phyloP scores from a whole-genome alignment of 176 grass and related monocot species.

The Musa beccarii region DNA sequence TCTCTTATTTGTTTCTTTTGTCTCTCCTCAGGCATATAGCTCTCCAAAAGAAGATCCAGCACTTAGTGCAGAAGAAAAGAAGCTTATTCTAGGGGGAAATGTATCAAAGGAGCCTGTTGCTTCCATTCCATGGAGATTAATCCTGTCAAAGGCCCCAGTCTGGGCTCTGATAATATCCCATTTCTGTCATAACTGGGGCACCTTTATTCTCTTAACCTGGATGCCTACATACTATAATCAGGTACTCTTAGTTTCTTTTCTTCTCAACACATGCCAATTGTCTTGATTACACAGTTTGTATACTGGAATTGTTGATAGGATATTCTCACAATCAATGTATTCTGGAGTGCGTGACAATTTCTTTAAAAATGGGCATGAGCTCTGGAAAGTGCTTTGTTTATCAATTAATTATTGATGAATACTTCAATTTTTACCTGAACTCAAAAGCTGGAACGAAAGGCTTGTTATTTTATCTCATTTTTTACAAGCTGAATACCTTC shows the following conservation, averaged over 20 bases:
- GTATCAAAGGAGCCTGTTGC: conserved; percentile 58
- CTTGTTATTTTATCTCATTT: too few relatives aligned
- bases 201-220: conserved; percentile 96
- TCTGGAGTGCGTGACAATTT: too few relatives aligned
- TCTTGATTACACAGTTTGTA: background rate
- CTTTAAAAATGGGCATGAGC: too few relatives aligned
- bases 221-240: conserved; percentile 99
- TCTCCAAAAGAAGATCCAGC: conserved; percentile 67
- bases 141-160: conserved; percentile 87
- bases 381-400: too few relatives aligned
- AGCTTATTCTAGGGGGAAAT: conserved; percentile 57
- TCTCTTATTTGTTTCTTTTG: conserved; percentile 2
- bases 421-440: too few relatives aligned
- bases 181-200: conserved; percentile 99
- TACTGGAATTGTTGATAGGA: background rate
- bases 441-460: too few relatives aligned
- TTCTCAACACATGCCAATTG: background rate
- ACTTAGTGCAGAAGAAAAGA: conserved; percentile 54
- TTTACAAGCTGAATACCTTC: too few relatives aligned
- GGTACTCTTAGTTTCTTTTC: conserved; percentile 29
- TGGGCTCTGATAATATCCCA: conserved; percentile 97
- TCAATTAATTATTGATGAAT: too few relatives aligned
- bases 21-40: conserved; percentile 61
- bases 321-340: background rate
- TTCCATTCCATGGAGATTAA: conserved; percentile 87